Evolutionary conservation across 805 yeast genomes (phyloP).

Genomic region (Phaffomyces opuntiae): DNA sequence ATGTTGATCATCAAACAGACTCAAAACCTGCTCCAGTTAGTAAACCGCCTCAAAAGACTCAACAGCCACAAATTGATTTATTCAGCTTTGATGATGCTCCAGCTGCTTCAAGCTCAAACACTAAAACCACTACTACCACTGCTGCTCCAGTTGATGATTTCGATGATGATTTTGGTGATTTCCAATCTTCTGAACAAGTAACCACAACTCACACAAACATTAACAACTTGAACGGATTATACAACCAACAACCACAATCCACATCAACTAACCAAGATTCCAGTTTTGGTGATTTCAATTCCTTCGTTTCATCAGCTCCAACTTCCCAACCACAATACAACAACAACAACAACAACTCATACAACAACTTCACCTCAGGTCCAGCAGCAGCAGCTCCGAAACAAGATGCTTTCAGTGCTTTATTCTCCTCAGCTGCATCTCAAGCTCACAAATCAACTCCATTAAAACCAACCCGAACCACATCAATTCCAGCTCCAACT

Average conservation of each 20-base stretch:
- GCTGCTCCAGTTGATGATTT: constrained; percentile 34
- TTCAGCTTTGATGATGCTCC: constrained; percentile 37
- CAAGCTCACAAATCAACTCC: constrained; percentile 13
- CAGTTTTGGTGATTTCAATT: constrained; percentile 21
- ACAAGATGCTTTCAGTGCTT: constrained; percentile 66
- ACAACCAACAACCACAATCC: constrained; percentile 20
- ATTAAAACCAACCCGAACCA: constrained; percentile 1
- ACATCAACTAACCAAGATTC: constrained; percentile 16
- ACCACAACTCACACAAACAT: constrained; percentile 15
- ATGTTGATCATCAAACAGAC: constrained; percentile 29
- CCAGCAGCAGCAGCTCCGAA: constrained; percentile 35
- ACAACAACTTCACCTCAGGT: constrained; percentile 24
- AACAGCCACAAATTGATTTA: constrained; percentile 33
- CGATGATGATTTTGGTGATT: constrained; percentile 76
- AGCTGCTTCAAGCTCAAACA: constrained; percentile 5
- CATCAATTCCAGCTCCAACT: constrained; percentile 1
- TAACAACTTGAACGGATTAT: constrained; percentile 27
- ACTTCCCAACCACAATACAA: constrained; percentile 4
- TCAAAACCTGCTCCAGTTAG: constrained; percentile 1
- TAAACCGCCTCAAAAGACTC: constrained; percentile 12
- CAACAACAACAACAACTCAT: constrained; percentile 1
- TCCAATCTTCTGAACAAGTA: constrained; percentile 45
- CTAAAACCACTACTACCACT: background rate
- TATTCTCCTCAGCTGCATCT: constrained; percentile 60
- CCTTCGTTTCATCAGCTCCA: constrained; percentile 13